These are phyloP conservation scores for Cladosporium sphaerospermum DNA, from an alignment of 2,329 filamentous ascomycete genomes.

Conservation along the genomic window DNA sequence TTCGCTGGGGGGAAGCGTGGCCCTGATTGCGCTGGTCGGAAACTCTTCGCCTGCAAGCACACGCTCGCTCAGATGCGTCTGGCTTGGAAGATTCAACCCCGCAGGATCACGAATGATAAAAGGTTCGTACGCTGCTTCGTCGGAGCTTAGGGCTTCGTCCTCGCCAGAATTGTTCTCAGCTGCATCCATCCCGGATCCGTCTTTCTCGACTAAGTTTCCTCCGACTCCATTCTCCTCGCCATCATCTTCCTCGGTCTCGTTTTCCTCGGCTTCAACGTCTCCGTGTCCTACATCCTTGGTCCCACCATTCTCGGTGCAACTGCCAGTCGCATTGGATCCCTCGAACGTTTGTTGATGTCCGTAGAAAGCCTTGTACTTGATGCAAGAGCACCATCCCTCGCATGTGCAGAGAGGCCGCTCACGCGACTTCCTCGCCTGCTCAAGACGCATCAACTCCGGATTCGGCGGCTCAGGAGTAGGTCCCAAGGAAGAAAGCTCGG, in stretches of 20 bases:
- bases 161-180: background rate
- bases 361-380: conserved; percentile 2
- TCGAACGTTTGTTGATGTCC: too few species aligned
- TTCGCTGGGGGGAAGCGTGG: background rate
- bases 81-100: conserved; percentile 1
- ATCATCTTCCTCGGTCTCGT: background rate
- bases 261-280: background rate
- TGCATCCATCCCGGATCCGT: background rate
- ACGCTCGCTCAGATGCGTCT: conserved; percentile 7
- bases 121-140: too few species aligned
- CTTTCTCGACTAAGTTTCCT: too few species aligned
- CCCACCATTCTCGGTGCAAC: too few species aligned
- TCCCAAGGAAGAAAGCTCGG: conserved; percentile 4
- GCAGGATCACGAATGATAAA: too few species aligned
- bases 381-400: conserved; percentile 5
- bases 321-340: too few species aligned
- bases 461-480: background rate
- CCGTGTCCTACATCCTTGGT: background rate
- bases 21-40: conserved; percentile 1
- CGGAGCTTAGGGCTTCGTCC: background rate
- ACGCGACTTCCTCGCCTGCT: background rate
- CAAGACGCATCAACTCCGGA: background rate
- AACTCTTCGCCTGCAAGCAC: background rate
- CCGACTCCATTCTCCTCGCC: background rate
- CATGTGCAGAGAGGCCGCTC: background rate